These are phyloP conservation scores for Cladophialophora yegresii DNA, from an alignment of 2,329 filamentous ascomycete genomes.

Conservation along the genomic window DNA sequence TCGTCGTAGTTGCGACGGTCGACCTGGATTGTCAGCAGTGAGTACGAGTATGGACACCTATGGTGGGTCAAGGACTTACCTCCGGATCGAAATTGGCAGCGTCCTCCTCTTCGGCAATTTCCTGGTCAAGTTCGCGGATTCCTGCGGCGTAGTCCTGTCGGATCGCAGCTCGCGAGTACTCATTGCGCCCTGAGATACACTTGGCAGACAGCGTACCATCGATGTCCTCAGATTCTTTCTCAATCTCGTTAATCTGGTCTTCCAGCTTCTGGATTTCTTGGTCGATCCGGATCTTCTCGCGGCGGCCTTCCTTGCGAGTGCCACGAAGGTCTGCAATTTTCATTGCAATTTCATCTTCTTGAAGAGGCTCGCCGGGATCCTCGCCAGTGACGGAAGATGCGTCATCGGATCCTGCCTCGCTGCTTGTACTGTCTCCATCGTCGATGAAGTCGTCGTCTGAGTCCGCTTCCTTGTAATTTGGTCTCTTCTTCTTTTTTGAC, in stretches of 20 bases:
- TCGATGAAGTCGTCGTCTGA: conserved; percentile 1
- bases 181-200: conserved; percentile 60
- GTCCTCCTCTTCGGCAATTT: conserved; percentile 56
- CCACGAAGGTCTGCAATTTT: conserved; percentile 1
- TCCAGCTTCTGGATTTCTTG: background rate
- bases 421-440: background rate
- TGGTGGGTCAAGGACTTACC: conserved; percentile 3
- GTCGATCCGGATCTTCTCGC: background rate
- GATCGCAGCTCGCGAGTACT: conserved; percentile 58
- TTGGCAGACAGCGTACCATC: conserved; percentile 39
- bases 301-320: background rate
- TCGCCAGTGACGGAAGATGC: background rate
- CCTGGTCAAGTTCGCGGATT: conserved; percentile 62
- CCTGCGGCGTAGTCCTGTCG: conserved; percentile 61
- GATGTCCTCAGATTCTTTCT: conserved; percentile 40
- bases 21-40: conserved; percentile 26
- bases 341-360: conserved; percentile 4
- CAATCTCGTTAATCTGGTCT: conserved; percentile 36
- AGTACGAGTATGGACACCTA: background rate
- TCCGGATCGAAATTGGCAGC: conserved; percentile 59
- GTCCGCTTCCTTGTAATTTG: background rate
- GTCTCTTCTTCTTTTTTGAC: background rate
- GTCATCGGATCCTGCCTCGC: background rate
- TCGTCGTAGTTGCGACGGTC: conserved; percentile 61
- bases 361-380: background rate